Evolutionary conservation across 2,329 filamentous ascomycete genomes (phyloP), one percentile per base, ranked within the genome.

Genomic region (Arthrobotrys iridis): DNA sequence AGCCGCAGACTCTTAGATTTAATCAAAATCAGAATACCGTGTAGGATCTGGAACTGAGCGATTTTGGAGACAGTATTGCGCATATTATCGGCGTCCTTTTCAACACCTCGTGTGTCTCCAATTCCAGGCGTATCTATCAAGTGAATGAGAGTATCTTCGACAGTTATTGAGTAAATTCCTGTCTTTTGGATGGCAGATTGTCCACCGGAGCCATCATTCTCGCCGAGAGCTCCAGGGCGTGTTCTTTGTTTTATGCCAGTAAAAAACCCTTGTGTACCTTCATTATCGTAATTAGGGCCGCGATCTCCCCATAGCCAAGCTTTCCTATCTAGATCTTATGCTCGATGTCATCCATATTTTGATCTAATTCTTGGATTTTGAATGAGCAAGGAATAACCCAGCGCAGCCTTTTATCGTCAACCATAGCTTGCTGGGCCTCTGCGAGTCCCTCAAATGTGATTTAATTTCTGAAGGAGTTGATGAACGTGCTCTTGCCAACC

Each of bases 391-490:
- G n/a, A n/a, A n/a, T n/a, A n/a, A n/a, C n/a, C n/a, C n/a, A n/a
- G n/a, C n/a, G n/a, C n/a, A n/a, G n/a, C n/a, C n/a, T n/a, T n/a
- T n/a, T n/a, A n/a, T n/a, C n/a, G n/a, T n/a, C n/a, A n/a, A n/a
- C n/a, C n/a, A n/a, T n/a, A n/a, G n/a, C n/a, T n/a, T n/a, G n/a
- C n/a, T n/a, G n/a, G n/a, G n/a, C n/a, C n/a, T n/a, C n/a, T n/a
- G n/a, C n/a, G n/a, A 85, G 79, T 0, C 80, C 80, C 0, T 81
- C 77, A 55, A 80, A 83, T 0, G 77, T 79, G 2, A 85, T 68
- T 64, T 85, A 85, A 72, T 86, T 86, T 76, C 83, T 77, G 33
- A 85, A 84, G 0, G 84, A 82, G 50, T 85, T 86, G 78, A 86
- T 85, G 43, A 83, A 86, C 0, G 84, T 85, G 0, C 83, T 84